Conservation (phyloP, 257 asterid genomes). For the Plectranthus barbatus region DNA sequence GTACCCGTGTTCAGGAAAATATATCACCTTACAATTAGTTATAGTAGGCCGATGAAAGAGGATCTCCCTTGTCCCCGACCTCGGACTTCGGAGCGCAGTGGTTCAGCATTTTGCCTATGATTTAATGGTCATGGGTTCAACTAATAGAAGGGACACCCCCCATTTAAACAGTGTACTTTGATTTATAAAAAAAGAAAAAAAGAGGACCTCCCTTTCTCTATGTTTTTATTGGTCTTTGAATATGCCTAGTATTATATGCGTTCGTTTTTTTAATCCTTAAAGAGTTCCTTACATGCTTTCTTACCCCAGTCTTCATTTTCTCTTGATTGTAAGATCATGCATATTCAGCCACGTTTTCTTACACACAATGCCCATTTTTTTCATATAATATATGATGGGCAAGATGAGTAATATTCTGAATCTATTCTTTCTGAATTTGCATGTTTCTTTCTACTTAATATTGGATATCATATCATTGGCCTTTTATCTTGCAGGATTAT, state of each 20-base stretch:
- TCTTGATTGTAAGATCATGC: neutral
- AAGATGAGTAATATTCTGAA: neutral
- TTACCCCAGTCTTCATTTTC: neutral
- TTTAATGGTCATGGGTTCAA: no score
- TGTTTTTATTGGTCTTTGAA: neutral
- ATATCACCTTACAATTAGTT: neutral
- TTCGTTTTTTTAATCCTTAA: neutral
- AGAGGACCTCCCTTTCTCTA: no score
- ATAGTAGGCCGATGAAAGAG: neutral
- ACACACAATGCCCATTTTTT: neutral
- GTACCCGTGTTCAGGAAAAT: neutral
- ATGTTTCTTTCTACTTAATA: neutral
- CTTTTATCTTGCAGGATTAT: slow-evolving; percentile 62
- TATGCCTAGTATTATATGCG: neutral
- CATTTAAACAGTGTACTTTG: no score
- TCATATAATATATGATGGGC: neutral
- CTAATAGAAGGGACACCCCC: no score
- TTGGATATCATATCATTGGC: slow-evolving; percentile 8
- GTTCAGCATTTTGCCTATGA: no score
- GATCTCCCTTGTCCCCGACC: neutral
- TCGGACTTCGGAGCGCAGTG: no score
- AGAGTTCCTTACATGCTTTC: neutral
- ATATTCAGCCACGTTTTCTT: neutral
- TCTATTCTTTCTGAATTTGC: slow-evolving; percentile 6
- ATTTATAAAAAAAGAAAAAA: no score